Base-by-base conservation (phyloP, 495 filamentous ascomycete genomes). In the Xylaria bambusicola region DNA sequence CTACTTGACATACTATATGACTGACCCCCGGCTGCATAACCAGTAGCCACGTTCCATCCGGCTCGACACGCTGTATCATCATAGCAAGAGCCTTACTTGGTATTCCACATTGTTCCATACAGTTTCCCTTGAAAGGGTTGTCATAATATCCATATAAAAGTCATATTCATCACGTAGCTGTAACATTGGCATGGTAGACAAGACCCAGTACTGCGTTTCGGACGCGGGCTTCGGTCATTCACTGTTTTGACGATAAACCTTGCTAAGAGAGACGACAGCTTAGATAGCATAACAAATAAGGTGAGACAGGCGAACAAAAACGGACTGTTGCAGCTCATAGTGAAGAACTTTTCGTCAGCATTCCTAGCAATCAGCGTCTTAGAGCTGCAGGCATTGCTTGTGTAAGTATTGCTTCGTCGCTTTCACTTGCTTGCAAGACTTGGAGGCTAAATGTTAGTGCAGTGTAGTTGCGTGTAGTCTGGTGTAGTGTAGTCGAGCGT, bases 41-140 rank as follows among this genome's bases (percentile, higher is more conserved):
- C 56, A 59, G 47, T 60, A 60, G 49, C 56, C 56, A 59, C 56
- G 56, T 59, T 33, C 24, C 48, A 35, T 36, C 24, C 38, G 47
- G 45, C 47, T 45, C 56, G 47, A 52, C 48, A 45, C 20, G 47
- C 24, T 52, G 13, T 38, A 6, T 13, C 17, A 55, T 45, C 29
- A 9, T 31, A 5, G 26, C 52, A 33, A 35, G 36, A 41, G 51
- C 21, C 52, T 48, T 6, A 18, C n/a, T n/a, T n/a, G n/a, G n/a
- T n/a, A n/a, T 21, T 18, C 44, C 6, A 27, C 26, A 20, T 20
- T 6, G 18, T 20, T 54, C 5, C n/a, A n/a, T n/a, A n/a, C n/a
- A n/a, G n/a, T 33, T 21, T 29, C 50, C 35, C 13, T 15, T 6
- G 38, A 38, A 24, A 18, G 17, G n/a, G n/a, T n/a, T n/a, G n/a